A percentile compares a stretch with the other conserved stretches of the same genome.
phyloP scores from a whole-genome alignment of 129 eudicot genomes.

The Flaveria brownii region DNA sequence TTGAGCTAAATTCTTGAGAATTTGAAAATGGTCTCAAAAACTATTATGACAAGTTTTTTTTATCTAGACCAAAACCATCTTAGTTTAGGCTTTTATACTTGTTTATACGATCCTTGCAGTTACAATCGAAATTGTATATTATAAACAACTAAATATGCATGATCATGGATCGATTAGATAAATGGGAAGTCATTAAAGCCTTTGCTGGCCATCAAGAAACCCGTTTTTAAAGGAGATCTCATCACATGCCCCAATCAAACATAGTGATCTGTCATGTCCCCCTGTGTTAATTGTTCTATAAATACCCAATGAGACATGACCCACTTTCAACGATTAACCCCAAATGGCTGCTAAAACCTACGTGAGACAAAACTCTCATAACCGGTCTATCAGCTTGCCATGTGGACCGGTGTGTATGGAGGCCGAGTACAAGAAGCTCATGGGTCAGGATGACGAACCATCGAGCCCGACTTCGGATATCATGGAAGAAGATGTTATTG shows the following conservation, averaged over 20 bases:
- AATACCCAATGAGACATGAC: conserved; percentile 20
- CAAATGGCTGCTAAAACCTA: conserved; percentile 35
- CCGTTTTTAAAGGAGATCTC: conserved; percentile 43
- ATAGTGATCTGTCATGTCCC: conserved; percentile 42
- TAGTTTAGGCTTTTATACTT: not conserved
- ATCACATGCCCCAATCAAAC: conserved; percentile 43
- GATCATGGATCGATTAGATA: conserved; percentile 36
- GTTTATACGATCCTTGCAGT: not conserved
- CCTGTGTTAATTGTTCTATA: conserved; percentile 31
- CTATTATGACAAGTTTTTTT: not conserved
- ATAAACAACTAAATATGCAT: conserved; percentile 11
- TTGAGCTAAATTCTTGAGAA: no score
- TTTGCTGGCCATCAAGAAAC: conserved; percentile 46
- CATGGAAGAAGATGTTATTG: conserved; percentile 30
- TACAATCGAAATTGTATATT: not conserved
- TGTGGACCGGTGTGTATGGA: conserved; percentile 40
- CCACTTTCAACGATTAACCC: conserved; percentile 22
- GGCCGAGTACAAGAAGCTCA: conserved; percentile 38
- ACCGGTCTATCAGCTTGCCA: conserved; percentile 41
- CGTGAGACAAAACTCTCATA: conserved; percentile 42
- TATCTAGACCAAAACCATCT: not conserved
- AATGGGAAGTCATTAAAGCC: conserved; percentile 39
- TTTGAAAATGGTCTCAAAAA: not conserved
- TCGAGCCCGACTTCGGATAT: conserved; percentile 42
- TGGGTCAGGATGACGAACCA: conserved; percentile 34